Evolutionary conservation across 768 basidiomycete genomes (phyloP), one percentile per base, ranked within the genome.

Genomic region (Scleroderma bovista): DNA sequence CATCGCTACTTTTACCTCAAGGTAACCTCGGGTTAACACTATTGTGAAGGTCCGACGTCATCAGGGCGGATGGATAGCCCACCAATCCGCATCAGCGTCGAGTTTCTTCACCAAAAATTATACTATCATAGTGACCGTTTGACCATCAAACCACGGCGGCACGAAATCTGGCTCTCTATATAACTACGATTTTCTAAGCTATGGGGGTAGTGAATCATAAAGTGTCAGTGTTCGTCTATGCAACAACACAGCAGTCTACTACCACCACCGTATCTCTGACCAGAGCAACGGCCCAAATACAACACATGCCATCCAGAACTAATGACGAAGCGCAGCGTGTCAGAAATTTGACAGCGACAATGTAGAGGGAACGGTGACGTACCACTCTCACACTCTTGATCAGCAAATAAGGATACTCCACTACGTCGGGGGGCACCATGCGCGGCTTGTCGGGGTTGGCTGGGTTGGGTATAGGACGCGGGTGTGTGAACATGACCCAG

Each of bases 221-320:
- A n/a, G n/a, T n/a, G n/a, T n/a, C n/a, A 29, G 26, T 9, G 26
- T 9, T 29, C 26, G 34, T 22, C 24, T 26, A 23, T 13, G 23
- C 15, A 15, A 16, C 39, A 22, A 23, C 22, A 5, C 39, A 40
- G 6, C 20, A 22, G 40, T 29, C 41, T 29, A n/a, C 57, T 55
- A 64, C 82, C 84, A 87, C 84, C 84, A 88, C 24, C 83, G 72
- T 26, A 94, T 74, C 67, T 97, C 94, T 10, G 83, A 78, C 90
- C 90, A 95, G 10, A 97, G 67, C 24, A 95, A 73, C 0, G 94
- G 94, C 9, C 88, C 72, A 57, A 98, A 84, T 1, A 97, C 92
- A n/a, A 92, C 66, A 51, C 85, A 87, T 0, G 94, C 94, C 2
- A 86, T 92, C 81, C 84, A 94, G 65, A 98, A 87, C 88, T 93